Conservation (phyloP, 805 yeast genomes). For the Candida boidinii region DNA sequence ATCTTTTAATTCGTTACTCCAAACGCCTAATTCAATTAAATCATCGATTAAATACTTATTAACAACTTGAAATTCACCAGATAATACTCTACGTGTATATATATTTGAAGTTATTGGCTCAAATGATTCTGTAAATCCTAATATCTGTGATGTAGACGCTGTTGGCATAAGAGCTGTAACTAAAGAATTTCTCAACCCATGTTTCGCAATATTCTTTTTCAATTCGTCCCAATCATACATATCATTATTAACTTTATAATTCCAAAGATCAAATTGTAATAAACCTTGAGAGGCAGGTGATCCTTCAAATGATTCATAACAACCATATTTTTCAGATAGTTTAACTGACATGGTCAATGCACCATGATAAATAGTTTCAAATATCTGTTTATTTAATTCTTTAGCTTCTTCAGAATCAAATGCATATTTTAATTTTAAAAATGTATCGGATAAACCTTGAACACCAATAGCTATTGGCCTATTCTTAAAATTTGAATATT, state of each 20-base stretch:
- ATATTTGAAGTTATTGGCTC: slow-evolving; percentile 94
- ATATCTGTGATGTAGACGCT: slow-evolving; percentile 92
- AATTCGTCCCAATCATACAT: slow-evolving; percentile 79
- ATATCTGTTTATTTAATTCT: slow-evolving; percentile 70
- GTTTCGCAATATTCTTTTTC: slow-evolving; percentile 45
- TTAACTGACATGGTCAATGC: slow-evolving; percentile 84
- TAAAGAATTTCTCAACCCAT: slow-evolving; percentile 82
- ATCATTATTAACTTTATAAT: slow-evolving; percentile 61
- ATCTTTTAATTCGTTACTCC: slow-evolving; percentile 77
- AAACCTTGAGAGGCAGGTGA: slow-evolving; percentile 86
- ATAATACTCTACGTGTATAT: slow-evolving; percentile 80
- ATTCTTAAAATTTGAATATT: slow-evolving; percentile 66
- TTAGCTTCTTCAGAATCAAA: slow-evolving; percentile 80
- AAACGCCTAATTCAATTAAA: slow-evolving; percentile 69
- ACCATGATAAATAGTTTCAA: slow-evolving; percentile 94
- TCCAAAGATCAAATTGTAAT: slow-evolving; percentile 87
- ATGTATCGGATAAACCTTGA: slow-evolving; percentile 93
- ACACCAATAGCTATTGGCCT: slow-evolving; percentile 97
- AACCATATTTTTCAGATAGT: slow-evolving; percentile 60
- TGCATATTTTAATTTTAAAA: slow-evolving; percentile 71
- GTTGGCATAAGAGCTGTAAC: slow-evolving; percentile 97
- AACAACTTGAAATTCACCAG: slow-evolving; percentile 92
- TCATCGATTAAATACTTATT: slow-evolving; percentile 82
- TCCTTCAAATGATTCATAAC: slow-evolving; percentile 67
- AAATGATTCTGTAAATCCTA: slow-evolving; percentile 91